A percentile compares a stretch with the other conserved stretches of the same genome.
phyloP scores from a whole-genome alignment of 192 early-diverging fungal genomes.

The Pilaira anomala region DNA sequence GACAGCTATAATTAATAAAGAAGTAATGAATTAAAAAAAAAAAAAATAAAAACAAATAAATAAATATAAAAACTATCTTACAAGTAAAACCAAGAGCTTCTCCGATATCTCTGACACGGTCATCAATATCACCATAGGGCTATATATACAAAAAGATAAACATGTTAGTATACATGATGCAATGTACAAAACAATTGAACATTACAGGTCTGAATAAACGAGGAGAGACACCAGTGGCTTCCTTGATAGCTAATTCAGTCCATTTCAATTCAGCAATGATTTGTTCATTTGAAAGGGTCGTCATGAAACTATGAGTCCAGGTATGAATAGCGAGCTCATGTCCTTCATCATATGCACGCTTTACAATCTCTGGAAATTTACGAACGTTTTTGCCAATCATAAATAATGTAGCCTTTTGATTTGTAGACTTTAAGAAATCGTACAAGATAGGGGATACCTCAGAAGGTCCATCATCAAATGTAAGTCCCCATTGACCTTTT shows the following conservation, averaged over 20 bases:
- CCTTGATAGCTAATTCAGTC: constrained; percentile 58
- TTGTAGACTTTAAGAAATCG: constrained; percentile 36
- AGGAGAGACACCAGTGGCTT: constrained; percentile 46
- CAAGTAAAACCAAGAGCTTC: constrained; percentile 44
- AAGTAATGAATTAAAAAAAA: no score
- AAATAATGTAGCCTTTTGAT: constrained; percentile 55
- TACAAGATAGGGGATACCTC: constrained; percentile 42
- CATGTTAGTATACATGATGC: neutral
- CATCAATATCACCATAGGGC: constrained; percentile 70
- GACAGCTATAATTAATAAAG: constrained; percentile 36
- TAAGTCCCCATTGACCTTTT: constrained; percentile 54
- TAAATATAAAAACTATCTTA: neutral
- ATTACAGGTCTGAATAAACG: constrained; percentile 46
- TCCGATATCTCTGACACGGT: constrained; percentile 55
- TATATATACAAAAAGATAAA: constrained; percentile 24
- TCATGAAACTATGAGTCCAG: constrained; percentile 56
- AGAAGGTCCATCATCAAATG: constrained; percentile 59
- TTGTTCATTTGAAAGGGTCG: constrained; percentile 60
- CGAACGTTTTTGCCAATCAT: constrained; percentile 52
- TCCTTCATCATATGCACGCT: constrained; percentile 36
- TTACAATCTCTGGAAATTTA: constrained; percentile 37
- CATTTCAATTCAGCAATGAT: constrained; percentile 69
- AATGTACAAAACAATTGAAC: neutral
- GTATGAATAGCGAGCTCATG: constrained; percentile 46
- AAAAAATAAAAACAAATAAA: constrained; percentile 30